Base-by-base conservation (phyloP, 768 basidiomycete species). In the Pleurotus tuber-regium region DNA sequence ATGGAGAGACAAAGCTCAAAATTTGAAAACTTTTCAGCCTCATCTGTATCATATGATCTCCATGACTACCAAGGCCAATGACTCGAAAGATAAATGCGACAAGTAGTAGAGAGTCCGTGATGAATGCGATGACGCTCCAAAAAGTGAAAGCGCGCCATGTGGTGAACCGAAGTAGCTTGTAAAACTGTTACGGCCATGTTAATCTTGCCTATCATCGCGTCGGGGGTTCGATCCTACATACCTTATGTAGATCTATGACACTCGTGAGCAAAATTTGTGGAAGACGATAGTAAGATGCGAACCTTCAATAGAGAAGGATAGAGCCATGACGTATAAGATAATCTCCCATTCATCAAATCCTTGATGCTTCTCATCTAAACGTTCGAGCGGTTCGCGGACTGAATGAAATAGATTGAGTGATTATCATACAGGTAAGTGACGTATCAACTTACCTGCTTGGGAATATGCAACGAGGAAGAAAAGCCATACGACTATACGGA, bases 231-330 rank as follows among this genome's bases (percentile, higher is more conserved):
- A n/a, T 35, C 18, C 16, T 29, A 54, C 62, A 8, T 63, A 83
- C 86, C 70, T 79, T 85, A 63, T 80, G 71, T 19, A 81, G 24
- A 59, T 86, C 82, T 81, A 44, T n/a, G n/a, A n/a, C n/a, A n/a
- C n/a, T n/a, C n/a, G n/a, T n/a, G n/a, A n/a, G n/a, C n/a, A n/a
- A n/a, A n/a, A n/a, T n/a, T n/a, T n/a, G n/a, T n/a, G n/a, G n/a
- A n/a, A n/a, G n/a, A n/a, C n/a, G n/a, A n/a, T n/a, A n/a, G n/a
- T n/a, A n/a, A n/a, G n/a, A 46, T n/a, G 62, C 71, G 54, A 59
- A 87, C 92, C 88, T 81, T 97, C 93, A 39, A 89, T 61, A 14
- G 82, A 72, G 55, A 93, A 94, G 1, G 93, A 75, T 9, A 92
- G 60, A 1, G 83, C 79, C 81, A 97, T 78, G 31, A 83, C 60